Conservation (phyloP, 495 filamentous ascomycete species). For the Tricharina praecox region DNA sequence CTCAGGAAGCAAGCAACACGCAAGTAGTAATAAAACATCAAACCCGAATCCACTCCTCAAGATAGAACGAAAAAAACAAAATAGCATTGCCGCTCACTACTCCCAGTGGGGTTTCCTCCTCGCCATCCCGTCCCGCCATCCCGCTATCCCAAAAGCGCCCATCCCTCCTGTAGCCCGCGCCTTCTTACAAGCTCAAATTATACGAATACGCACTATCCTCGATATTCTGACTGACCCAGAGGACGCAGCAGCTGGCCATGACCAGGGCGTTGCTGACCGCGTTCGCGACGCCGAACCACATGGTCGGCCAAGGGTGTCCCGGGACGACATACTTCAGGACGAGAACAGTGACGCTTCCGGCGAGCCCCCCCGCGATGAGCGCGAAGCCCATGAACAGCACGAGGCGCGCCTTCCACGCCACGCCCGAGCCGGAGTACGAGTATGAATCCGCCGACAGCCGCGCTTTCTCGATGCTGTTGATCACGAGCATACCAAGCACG, state of each 20-base stretch:
- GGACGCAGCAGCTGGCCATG: conserved; percentile 67
- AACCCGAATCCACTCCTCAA: too few relatives aligned
- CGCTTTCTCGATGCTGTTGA: conserved; percentile 94
- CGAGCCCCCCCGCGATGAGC: conserved; percentile 80
- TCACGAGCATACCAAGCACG: conserved; percentile 88
- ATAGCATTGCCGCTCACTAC: too few relatives aligned
- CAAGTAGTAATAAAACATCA: too few relatives aligned
- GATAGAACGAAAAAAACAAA: too few relatives aligned
- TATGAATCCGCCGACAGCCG: conserved; percentile 72
- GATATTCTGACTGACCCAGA: conserved; percentile 98
- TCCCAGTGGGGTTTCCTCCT: too few relatives aligned
- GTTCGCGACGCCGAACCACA: conserved; percentile 89
- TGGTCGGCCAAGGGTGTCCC: conserved; percentile 58
- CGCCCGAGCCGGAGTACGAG: conserved; percentile 67
- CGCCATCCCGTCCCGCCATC: too few relatives aligned
- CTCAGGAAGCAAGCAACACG: too few relatives aligned
- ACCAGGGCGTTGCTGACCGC: conserved; percentile 71
- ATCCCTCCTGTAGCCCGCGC: neutral
- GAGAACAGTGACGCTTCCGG: conserved; percentile 63
- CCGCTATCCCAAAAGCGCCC: neutral
- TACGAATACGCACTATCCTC: conserved; percentile 41
- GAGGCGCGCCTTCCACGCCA: conserved; percentile 90
- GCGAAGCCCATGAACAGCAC: conserved; percentile 95
- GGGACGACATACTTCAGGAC: conserved; percentile 82
- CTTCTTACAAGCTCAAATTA: conserved; percentile 2